These are phyloP conservation scores for Syzygium malaccense DNA, from an alignment of 441 rosid genomes.

Conservation along the genomic window DNA sequence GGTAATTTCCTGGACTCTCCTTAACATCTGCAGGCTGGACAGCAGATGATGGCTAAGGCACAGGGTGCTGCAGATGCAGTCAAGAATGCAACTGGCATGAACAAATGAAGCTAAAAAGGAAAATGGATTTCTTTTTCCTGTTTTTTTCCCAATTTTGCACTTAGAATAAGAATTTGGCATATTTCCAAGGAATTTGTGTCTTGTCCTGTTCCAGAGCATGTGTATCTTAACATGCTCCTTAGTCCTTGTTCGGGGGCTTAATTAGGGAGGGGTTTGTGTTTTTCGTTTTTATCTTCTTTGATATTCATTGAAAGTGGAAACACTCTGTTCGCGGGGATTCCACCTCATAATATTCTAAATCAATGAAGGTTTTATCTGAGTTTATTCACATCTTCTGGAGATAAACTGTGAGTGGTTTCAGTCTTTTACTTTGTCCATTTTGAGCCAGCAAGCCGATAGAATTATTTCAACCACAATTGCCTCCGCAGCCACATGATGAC, in stretches of 20 bases:
- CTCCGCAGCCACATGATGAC: not conserved
- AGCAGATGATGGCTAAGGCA: slow-evolving; percentile 25
- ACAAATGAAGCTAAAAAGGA: slow-evolving; percentile 17
- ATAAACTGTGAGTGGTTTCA: not conserved
- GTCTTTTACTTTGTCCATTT: not conserved
- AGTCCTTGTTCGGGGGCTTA: not conserved
- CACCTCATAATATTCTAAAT: not conserved
- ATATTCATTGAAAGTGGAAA: not conserved
- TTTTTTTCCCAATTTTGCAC: not conserved
- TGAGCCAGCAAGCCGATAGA: not conserved
- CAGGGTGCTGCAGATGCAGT: slow-evolving; percentile 23
- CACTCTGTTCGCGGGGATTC: not conserved
- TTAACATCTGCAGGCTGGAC: slow-evolving; percentile 26
- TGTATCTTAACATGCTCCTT: not conserved
- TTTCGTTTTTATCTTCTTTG: not conserved
- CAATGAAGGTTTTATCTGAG: not conserved
- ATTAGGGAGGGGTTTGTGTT: not conserved
- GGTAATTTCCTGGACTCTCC: not conserved
- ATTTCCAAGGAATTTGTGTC: not conserved
- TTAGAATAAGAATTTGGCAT: not conserved
- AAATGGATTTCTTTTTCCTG: not conserved
- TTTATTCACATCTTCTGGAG: not conserved
- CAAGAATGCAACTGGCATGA: slow-evolving; percentile 15
- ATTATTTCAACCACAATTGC: not conserved
- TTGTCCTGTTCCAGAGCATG: not conserved